Percentiles rank a stretch among this genome's conserved stretches.
These are phyloP conservation scores for Calendula officinalis DNA, from an alignment of 129 eudicot genomes.

Conservation along the genomic window DNA sequence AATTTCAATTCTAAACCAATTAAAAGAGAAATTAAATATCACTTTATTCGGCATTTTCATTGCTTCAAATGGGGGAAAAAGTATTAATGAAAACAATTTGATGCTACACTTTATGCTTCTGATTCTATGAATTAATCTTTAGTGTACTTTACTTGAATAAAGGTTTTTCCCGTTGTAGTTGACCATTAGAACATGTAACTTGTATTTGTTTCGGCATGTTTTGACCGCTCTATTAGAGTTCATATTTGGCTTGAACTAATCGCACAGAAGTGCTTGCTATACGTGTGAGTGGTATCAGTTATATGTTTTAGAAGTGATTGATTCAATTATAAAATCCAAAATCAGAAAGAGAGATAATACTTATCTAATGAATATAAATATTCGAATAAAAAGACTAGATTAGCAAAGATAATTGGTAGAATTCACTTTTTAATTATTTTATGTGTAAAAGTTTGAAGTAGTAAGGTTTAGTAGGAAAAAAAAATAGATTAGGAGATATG, in stretches of 20 bases:
- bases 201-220: conserved; percentile 5
- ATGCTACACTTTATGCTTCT: conserved; percentile 11
- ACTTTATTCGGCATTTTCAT: conserved; percentile 14
- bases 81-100: conserved; percentile 19
- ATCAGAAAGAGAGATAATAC: too few species aligned
- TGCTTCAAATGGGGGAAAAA: conserved; percentile 9
- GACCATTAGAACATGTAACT: conserved; percentile 15
- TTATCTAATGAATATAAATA: too few species aligned
- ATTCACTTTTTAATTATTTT: too few species aligned
- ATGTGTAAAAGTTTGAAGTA: too few species aligned
- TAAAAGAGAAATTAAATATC: conserved; percentile 11
- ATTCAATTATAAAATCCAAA: neutral
- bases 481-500: too few species aligned
- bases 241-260: conserved; percentile 9
- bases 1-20: conserved; percentile 71
- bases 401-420: too few species aligned
- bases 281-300: too few species aligned
- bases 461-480: too few species aligned
- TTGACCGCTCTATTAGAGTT: neutral
- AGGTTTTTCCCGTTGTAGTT: conserved; percentile 18
- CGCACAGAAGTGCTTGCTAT: neutral
- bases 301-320: neutral
- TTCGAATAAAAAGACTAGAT: too few species aligned
- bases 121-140: conserved; percentile 2
- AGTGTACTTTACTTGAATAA: conserved; percentile 30